Evolutionary conservation across 202 grass and related monocot species (phyloP).

Genomic region (Cymbopogon flexuosus): DNA sequence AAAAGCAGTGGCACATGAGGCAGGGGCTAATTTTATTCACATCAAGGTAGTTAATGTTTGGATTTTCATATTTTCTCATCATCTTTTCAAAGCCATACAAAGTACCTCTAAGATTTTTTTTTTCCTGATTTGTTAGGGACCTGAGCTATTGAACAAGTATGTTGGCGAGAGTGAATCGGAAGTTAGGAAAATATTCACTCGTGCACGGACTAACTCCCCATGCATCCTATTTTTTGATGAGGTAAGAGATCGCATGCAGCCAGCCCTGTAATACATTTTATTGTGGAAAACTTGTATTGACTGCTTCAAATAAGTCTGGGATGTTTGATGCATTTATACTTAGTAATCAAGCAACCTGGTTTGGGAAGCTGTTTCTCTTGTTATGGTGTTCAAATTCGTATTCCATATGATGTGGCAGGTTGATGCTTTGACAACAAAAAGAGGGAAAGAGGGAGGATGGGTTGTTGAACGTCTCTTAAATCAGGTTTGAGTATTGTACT

Average conservation of each 20-base stretch:
- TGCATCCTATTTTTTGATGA: slow-evolving; percentile 96
- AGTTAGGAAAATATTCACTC: slow-evolving; percentile 84
- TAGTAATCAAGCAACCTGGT: background rate
- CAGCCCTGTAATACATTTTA: background rate
- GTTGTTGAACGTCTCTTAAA: slow-evolving; percentile 68
- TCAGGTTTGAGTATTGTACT: slow-evolving; percentile 44
- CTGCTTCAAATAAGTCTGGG: background rate
- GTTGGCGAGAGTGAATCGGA: slow-evolving; percentile 91
- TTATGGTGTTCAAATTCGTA: background rate
- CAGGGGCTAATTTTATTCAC: slow-evolving; percentile 92
- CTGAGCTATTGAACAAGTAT: slow-evolving; percentile 93
- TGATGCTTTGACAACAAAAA: slow-evolving; percentile 76
- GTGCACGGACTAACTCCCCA: slow-evolving; percentile 70
- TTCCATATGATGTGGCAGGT: slow-evolving; percentile 46
- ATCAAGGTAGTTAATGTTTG: slow-evolving; percentile 57
- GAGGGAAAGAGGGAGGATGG: slow-evolving; percentile 68
- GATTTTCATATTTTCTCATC: slow-evolving; percentile 27
- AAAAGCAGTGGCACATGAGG: slow-evolving; percentile 90
- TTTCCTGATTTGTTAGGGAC: slow-evolving; percentile 53
- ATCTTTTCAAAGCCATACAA: background rate
- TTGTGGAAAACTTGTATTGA: background rate
- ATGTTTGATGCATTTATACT: background rate
- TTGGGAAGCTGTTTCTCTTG: background rate
- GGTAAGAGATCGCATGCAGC: slow-evolving; percentile 33
- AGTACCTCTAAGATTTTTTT: slow-evolving; percentile 2